Percentiles rank a stretch among this genome's conserved stretches.
Conservation (phyloP, 768 basidiomycete genomes). For the Stropharia rugosoannulata region DNA sequence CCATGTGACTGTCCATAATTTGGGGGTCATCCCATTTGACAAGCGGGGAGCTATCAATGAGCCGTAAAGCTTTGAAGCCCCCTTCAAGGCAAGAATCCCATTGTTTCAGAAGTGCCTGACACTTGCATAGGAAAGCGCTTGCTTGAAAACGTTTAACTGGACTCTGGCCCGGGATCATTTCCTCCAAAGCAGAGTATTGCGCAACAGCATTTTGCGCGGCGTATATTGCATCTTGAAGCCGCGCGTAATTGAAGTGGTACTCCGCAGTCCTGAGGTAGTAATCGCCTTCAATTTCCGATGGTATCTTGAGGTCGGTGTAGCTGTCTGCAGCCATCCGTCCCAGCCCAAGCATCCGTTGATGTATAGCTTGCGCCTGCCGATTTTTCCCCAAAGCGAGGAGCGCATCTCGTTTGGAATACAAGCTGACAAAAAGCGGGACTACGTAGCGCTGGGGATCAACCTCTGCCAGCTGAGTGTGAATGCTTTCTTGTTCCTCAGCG, state of each 20-base stretch:
- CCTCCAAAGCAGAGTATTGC: slow-evolving; percentile 1
- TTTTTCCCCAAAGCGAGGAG: not conserved
- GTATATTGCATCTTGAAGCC: not conserved
- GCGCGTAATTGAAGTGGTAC: not conserved
- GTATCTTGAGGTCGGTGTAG: not conserved
- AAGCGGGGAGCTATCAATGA: not conserved
- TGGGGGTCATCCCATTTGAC: not conserved
- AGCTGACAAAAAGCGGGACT: not conserved
- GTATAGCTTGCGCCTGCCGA: not conserved
- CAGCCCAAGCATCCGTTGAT: not conserved
- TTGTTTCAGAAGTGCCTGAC: not conserved
- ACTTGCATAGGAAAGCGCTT: not conserved
- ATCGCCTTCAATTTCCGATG: slow-evolving; percentile 1
- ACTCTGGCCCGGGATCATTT: not conserved
- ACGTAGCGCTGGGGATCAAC: slow-evolving; percentile 1
- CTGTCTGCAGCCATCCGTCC: not conserved
- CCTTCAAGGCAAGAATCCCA: not conserved
- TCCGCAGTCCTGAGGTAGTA: not conserved
- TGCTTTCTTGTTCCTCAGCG: not conserved
- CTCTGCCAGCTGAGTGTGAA: not conserved
- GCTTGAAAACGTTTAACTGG: not conserved
- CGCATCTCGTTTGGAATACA: not conserved
- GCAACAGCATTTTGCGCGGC: slow-evolving; percentile 1
- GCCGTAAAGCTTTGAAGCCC: not conserved
- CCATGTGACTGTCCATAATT: not conserved